Conservation (phyloP, 352 stramenopile genomes). For the Phytophthora colocasiae region DNA sequence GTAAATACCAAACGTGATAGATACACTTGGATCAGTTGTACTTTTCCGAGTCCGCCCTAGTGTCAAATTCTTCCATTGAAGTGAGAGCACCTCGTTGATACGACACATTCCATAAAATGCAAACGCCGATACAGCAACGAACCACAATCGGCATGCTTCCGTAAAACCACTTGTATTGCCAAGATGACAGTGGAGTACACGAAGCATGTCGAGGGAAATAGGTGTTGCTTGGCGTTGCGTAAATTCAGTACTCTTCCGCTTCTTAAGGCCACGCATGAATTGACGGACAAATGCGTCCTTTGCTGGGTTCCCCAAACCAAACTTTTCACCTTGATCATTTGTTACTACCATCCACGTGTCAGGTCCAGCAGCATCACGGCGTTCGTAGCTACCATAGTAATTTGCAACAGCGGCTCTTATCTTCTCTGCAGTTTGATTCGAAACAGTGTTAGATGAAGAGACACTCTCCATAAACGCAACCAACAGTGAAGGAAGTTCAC, state of each 20-base stretch:
- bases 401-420: constrained; percentile 15
- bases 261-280: too few species aligned
- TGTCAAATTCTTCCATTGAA: constrained; percentile 13
- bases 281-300: too few species aligned
- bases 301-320: background rate
- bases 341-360: constrained; percentile 16
- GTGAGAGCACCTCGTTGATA: constrained; percentile 15
- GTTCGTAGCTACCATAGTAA: constrained; percentile 3
- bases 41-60: constrained; percentile 6
- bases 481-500: constrained; percentile 8
- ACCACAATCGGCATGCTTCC: constrained; percentile 6
- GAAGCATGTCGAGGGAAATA: too few species aligned
- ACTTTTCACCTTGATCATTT: constrained; percentile 4
- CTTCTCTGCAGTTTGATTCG: constrained; percentile 14
- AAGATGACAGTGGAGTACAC: background rate
- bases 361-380: constrained; percentile 2
- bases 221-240: too few species aligned
- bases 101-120: constrained; percentile 19
- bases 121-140: constrained; percentile 5
- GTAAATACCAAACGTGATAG: constrained; percentile 3
- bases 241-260: too few species aligned
- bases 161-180: constrained; percentile 2
- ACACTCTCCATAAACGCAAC: constrained; percentile 23
- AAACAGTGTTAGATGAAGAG: background rate
- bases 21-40: background rate